Evolutionary conservation across 2,329 filamentous ascomycete genomes (phyloP), one percentile per base, ranked within the genome.

Genomic region (Ophiocordyceps sinensis): DNA sequence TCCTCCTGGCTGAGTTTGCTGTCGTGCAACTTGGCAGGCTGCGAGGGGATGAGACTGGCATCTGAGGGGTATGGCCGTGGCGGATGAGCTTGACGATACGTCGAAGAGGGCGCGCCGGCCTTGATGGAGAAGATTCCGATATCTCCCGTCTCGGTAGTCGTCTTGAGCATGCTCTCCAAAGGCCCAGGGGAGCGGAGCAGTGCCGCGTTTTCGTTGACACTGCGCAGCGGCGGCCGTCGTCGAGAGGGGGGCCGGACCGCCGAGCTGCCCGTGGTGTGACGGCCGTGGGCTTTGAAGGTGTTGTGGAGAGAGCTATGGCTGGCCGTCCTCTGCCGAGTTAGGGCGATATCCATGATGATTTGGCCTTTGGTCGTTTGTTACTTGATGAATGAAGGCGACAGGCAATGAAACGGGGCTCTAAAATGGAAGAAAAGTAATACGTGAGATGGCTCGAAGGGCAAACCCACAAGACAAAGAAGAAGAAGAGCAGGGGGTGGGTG

Each of bases 101-200:
- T 50, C 11, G 55, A 54, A 6, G 57, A 57, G 12, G 61, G 58
- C 10, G 45, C 28, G 31, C 46, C 40, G 4, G 51, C 48, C 30
- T 49, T 66, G 48, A 76, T 73, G 40, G 71, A 75, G 53, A 78
- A 79, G 39, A 72, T 58, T 5, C 74, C 75, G 47, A 77, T 75
- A 48, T 80, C 74, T n/a, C 76, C 75, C 9, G 75, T 77, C 51
- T 80, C 77, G 1, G 75, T 79, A 1, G 73, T 78, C 4, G 71
- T 79, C 58, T 73, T 79, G 44, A 80, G 62, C 76, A 80, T 79
- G 53, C 73, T 71, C 48, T 77, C 69, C n/a, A 79, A 58, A 2
- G 71, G 71, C 5, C 68, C 72, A 0, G 73, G 71, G 1, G 63
- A 70, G 37, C 58, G 62, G 13, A 69, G 60, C 39, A 70, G 56